Percentiles rank a stretch among this genome's conserved stretches.
These are phyloP conservation scores for Xylaria telfairii DNA, from an alignment of 495 filamentous ascomycete genomes.

Conservation along the genomic window DNA sequence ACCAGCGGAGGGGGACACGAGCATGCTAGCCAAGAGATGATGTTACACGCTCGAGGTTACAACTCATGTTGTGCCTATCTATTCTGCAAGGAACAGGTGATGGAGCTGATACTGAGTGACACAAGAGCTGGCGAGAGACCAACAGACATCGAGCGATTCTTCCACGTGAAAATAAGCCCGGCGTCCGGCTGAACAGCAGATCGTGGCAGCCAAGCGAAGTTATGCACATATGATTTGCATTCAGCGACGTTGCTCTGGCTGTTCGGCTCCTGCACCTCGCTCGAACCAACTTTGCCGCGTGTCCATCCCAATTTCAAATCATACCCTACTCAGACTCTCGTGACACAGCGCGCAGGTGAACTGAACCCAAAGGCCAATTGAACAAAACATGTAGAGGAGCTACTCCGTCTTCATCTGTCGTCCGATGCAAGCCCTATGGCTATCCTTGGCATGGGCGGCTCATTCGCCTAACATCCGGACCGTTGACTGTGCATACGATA, in stretches of 20 bases:
- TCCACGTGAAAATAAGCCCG: slow-evolving; percentile 1
- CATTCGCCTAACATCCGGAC: slow-evolving; percentile 10
- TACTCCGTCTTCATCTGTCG: slow-evolving; percentile 4
- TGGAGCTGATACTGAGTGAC: not conserved
- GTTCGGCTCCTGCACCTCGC: slow-evolving; percentile 5
- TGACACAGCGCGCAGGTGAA: slow-evolving; percentile 2
- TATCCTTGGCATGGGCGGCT: slow-evolving; percentile 7
- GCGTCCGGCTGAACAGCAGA: not conserved
- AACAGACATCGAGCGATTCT: not conserved
- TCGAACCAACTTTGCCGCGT: not conserved
- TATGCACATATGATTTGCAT: slow-evolving; percentile 20
- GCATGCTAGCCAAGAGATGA: slow-evolving; percentile 10
- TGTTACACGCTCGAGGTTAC: not conserved
- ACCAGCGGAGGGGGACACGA: not conserved
- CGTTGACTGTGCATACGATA: not conserved
- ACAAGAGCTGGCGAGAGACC: not conserved
- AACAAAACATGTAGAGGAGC: not conserved
- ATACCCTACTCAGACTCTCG: not conserved
- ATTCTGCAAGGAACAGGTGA: slow-evolving; percentile 12
- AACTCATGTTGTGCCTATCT: not conserved
- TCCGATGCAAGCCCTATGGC: slow-evolving; percentile 7
- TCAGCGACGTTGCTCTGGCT: not conserved
- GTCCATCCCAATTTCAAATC: slow-evolving; percentile 4
- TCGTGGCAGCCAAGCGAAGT: slow-evolving; percentile 8
- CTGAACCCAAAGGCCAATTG: not conserved